Conservation (phyloP, 1,284 basidiomycete genomes). For the Tetrapyrgos nigripes region DNA sequence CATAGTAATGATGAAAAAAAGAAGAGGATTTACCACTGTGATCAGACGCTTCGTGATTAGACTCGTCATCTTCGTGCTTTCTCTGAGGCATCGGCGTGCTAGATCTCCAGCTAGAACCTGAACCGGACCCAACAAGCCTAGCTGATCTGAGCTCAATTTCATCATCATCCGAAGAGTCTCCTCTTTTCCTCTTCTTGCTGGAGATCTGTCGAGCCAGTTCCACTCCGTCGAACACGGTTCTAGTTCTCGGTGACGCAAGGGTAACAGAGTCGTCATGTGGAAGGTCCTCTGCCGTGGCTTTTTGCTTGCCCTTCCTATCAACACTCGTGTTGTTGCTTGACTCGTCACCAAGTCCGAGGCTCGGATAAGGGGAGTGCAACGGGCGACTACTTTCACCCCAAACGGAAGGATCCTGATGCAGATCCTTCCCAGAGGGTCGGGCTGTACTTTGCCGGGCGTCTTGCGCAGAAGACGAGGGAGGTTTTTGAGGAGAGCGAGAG, state of each 20-base stretch:
- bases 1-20: not conserved
- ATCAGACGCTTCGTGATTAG: not conserved
- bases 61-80: not conserved
- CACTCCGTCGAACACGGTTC: not conserved
- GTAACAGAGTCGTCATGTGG: slow-evolving; percentile 9
- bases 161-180: not conserved
- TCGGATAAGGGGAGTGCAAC: not conserved
- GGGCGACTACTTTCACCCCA: not conserved
- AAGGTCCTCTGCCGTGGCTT: slow-evolving; percentile 4
- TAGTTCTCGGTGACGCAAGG: not conserved
- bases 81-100: not conserved
- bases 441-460: not conserved
- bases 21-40: not conserved
- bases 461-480: not conserved
- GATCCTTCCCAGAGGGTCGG: no score
- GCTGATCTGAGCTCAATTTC: not conserved
- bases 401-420: not conserved
- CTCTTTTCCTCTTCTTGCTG: slow-evolving; percentile 8
- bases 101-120: not conserved
- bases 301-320: slow-evolving; percentile 20
- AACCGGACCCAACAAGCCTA: not conserved
- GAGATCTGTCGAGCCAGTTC: not conserved
- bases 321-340: not conserved
- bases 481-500: not conserved
- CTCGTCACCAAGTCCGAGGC: not conserved